Evolutionary conservation across 129 eudicot genomes (phyloP), one percentile per base, ranked within the genome.

Genomic region (Pittosporum tobira): DNA sequence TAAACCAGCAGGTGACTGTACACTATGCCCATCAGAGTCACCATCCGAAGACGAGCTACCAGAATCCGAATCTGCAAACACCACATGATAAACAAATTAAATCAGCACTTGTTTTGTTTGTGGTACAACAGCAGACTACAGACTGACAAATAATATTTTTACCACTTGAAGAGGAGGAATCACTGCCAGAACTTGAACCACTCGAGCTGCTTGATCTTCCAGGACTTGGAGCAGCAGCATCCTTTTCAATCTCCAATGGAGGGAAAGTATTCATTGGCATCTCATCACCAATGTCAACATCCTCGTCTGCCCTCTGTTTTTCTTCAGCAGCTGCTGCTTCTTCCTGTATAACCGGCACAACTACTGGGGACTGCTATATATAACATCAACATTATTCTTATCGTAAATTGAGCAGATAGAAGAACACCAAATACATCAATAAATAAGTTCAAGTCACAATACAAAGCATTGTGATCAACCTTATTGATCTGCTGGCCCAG

Each of bases 221-320:
- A n/a, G n/a, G n/a, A n/a, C n/a, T n/a, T n/a, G n/a, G n/a, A 18
- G 48, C 69, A 63, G n/a, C n/a, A n/a, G 24, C 46, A 67, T 83
- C 87, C 51, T 71, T 84, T 25, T 80, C 84, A 9, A 84, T 84
- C 75, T 74, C 75, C 3, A 80, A 34, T 6, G 71, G 66, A 18
- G 81, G 81, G 44, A 59, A 74, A 43, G 65, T 63, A 37, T 27
- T 55, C 19, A 63, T 28, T 12, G 81, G 79, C 55, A 66, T 81
- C 40, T 78, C 84, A 47, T 80, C 88, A 11, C 88, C 94, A 43
- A 84, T 80, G 47, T 84, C 84, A 49, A 84, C 68, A 65, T 80
- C 77, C 34, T 82, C 84, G 31, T 77, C 83, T 43, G 48, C 68
- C 62, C 62, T 67, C 71, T n/a, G n/a, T n/a, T n/a, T n/a, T n/a